Conservation (phyloP, 2,329 filamentous ascomycete genomes). For the Sclerotinia sclerotiorum region DNA sequence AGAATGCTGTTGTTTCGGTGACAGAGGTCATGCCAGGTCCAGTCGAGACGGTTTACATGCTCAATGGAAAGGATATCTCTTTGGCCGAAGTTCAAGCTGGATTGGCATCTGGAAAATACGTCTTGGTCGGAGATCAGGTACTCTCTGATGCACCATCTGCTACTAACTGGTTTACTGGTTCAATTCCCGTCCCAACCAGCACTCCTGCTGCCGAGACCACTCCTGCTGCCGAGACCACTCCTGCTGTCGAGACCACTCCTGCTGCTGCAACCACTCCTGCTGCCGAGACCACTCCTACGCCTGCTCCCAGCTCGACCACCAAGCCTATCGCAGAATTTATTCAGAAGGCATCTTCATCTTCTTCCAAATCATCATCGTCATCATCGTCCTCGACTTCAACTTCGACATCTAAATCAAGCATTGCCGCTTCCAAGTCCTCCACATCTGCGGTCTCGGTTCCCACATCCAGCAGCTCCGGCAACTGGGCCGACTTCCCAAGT, state of each 20-base stretch:
- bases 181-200: constrained; percentile 37
- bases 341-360: constrained; percentile 3
- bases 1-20: constrained; percentile 42
- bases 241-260: constrained; percentile 33
- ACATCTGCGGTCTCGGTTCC: constrained; percentile 31
- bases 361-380: constrained; percentile 34
- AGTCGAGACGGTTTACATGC: constrained; percentile 68
- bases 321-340: constrained; percentile 4
- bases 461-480: constrained; percentile 45
- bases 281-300: constrained; percentile 24
- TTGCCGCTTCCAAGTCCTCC: constrained; percentile 23
- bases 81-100: constrained; percentile 67
- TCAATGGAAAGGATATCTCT: constrained; percentile 62
- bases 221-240: constrained; percentile 40
- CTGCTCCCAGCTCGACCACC: constrained; percentile 23
- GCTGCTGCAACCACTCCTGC: constrained; percentile 9
- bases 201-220: constrained; percentile 28
- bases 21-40: constrained; percentile 54
- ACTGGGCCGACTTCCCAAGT: constrained; percentile 71
- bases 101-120: constrained; percentile 68
- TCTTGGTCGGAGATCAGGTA: constrained; percentile 57
- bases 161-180: constrained; percentile 38
- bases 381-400: constrained; percentile 30
- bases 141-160: constrained; percentile 51
- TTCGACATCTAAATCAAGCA: constrained; percentile 29